Base-by-base conservation (phyloP, 1,284 basidiomycete genomes). In the Kwoniella shivajii region DNA sequence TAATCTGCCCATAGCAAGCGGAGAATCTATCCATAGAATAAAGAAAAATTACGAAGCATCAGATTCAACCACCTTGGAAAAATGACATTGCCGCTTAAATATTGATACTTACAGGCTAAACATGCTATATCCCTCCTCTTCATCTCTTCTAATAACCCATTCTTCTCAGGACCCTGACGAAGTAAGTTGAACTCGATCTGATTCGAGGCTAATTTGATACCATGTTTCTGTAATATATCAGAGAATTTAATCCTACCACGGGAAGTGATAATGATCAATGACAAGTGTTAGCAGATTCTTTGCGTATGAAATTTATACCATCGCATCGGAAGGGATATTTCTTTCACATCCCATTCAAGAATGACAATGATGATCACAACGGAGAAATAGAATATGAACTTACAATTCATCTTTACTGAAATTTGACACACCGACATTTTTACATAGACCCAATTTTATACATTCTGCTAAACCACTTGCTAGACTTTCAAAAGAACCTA, bases 121-220 rank as follows among this genome's bases (percentile, higher is more conserved):
- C 71, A 63, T 6, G 67, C 61, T 29, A 77, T 68, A n/a, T 67
- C 67, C 14, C 66, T 53, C 64, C 76, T 68, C 50, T 68, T 71
- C 69, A 72, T 72, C 48, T 68, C 68, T 6, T 61, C 65, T 27
- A 77, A 53, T 24, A 77, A 53, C 3, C 75, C 74, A 50, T 63
- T 70, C 43, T 68, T 59, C 27, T 68, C 62, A 0, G 75, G 73
- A n/a, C 64, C 43, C 45, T 68, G 67, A 7, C 74, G 62, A 20
- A 75, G 57, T 1, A 77, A 58, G 48, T 61, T 72, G 64, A 66
- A 72, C 55, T 77, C 75, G 39, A 77, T 69, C 52, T 77, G 75
- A 51, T 77, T 77, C 9, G 69, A 73, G 4, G 71, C 69, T 20
- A 77, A 64, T 46, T 62, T 67, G 3, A 75, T 65, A 33, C 63